phyloP scores from a whole-genome alignment of 164 flowering plant species.

The Pachysandra terminalis region DNA sequence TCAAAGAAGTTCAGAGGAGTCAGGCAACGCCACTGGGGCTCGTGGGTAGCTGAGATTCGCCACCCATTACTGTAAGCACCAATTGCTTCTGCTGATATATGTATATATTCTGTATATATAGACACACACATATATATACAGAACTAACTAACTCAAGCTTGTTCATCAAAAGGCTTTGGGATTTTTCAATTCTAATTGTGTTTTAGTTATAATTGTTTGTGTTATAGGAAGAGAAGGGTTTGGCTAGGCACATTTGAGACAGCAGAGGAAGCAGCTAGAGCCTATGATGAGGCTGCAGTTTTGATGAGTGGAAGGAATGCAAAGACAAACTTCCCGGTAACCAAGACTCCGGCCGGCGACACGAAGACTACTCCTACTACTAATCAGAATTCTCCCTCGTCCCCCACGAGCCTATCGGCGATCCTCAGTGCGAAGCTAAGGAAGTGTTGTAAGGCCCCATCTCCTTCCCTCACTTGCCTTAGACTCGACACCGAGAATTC shows the following conservation, averaged over 20 bases:
- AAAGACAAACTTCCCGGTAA: constrained; percentile 66
- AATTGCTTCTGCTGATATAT: neutral
- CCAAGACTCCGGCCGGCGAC: constrained; percentile 9
- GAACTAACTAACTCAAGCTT: too few species aligned
- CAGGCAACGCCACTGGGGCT: constrained; percentile 92
- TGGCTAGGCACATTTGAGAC: constrained; percentile 87
- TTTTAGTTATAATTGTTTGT: neutral
- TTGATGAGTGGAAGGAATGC: constrained; percentile 75
- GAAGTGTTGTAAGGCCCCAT: constrained; percentile 53
- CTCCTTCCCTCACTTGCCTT: constrained; percentile 77
- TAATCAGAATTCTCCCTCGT: constrained; percentile 14
- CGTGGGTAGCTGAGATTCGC: constrained; percentile 89
- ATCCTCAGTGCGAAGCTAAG: constrained; percentile 58
- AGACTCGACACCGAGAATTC: constrained; percentile 76
- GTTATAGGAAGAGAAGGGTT: constrained; percentile 62
- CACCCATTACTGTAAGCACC: constrained; percentile 65
- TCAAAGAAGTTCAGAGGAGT: constrained; percentile 84
- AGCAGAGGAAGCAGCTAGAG: constrained; percentile 78
- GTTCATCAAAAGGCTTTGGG: too few species aligned
- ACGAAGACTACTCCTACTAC: neutral
- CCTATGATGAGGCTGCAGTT: constrained; percentile 75
- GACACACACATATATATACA: too few species aligned
- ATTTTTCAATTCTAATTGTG: too few species aligned
- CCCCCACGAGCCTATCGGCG: constrained; percentile 35
- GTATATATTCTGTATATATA: too few species aligned